Evolutionary conservation across 164 flowering plant species (phyloP).

Genomic region (Cinnamomum micranthum): DNA sequence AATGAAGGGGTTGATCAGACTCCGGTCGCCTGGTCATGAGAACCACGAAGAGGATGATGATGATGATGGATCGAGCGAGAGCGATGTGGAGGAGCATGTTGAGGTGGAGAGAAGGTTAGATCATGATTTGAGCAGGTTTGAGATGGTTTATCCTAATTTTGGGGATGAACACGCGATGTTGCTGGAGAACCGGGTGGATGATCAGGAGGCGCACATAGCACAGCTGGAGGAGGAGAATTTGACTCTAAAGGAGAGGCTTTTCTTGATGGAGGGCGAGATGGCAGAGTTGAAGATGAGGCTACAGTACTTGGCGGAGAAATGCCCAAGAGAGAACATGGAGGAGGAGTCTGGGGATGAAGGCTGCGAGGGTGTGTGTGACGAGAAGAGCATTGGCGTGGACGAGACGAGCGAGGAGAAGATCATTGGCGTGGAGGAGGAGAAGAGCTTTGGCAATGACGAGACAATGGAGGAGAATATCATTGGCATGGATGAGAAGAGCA

Average conservation of each 20-base stretch:
- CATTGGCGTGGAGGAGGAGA: too few species aligned
- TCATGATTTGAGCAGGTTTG: conserved; percentile 92
- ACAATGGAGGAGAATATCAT: too few species aligned
- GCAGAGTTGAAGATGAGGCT: conserved; percentile 71
- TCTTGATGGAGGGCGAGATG: conserved; percentile 85
- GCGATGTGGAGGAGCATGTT: conserved; percentile 92
- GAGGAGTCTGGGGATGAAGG: conserved; percentile 61
- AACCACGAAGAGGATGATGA: conserved; percentile 42
- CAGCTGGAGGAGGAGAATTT: conserved; percentile 93
- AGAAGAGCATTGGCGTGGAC: conserved; percentile 17
- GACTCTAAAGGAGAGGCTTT: conserved; percentile 78
- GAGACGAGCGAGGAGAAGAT: too few species aligned
- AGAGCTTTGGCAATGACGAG: too few species aligned
- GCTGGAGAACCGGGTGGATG: conserved; percentile 83
- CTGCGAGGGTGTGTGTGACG: conserved; percentile 27
- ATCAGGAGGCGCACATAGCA: conserved; percentile 84
- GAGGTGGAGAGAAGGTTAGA: conserved; percentile 95
- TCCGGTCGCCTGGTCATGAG: conserved; percentile 68
- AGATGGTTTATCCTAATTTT: conserved; percentile 76
- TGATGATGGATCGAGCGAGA: conserved; percentile 78
- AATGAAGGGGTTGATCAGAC: conserved; percentile 89
- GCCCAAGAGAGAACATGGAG: conserved; percentile 40
- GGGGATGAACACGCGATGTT: conserved; percentile 48
- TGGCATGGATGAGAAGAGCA: too few species aligned
- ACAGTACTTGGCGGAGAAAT: conserved; percentile 42